phyloP scores from a whole-genome alignment of 1,139 yeast species.

The Yamadazyma diddensiae region DNA sequence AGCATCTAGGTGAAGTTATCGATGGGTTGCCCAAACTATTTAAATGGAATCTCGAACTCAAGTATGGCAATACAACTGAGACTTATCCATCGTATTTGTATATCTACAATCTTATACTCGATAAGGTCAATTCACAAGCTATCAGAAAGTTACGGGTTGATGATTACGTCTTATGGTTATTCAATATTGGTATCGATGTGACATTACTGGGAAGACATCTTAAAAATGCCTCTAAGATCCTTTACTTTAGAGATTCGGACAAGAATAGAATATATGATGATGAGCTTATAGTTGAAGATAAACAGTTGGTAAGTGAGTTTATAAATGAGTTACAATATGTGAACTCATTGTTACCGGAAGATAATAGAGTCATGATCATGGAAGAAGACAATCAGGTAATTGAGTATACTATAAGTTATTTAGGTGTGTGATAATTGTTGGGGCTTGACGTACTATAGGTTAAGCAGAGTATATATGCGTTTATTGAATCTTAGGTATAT shows the following conservation, averaged over 20 bases:
- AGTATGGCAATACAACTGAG: conserved; percentile 18
- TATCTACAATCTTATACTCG: conserved; percentile 39
- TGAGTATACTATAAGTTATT: conserved; percentile 16
- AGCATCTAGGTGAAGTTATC: conserved; percentile 30
- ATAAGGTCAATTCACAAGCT: conserved; percentile 47
- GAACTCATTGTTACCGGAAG: conserved; percentile 29
- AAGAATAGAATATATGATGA: conserved; percentile 12
- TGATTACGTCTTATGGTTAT: conserved; percentile 60
- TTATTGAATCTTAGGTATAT: too few relatives aligned
- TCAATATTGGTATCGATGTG: conserved; percentile 46
- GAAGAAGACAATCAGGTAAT: conserved; percentile 17
- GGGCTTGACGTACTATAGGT: too few relatives aligned
- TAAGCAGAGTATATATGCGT: too few relatives aligned
- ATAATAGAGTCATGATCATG: conserved; percentile 18
- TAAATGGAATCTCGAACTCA: conserved; percentile 60
- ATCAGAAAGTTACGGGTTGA: conserved; percentile 56
- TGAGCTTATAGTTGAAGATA: conserved; percentile 20
- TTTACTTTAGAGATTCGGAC: conserved; percentile 20
- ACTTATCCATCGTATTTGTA: conserved; percentile 31
- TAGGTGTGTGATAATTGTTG: conserved; percentile 13
- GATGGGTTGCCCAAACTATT: conserved; percentile 32
- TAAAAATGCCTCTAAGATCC: conserved; percentile 40
- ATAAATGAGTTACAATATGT: conserved; percentile 21
- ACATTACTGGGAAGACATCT: conserved; percentile 16
- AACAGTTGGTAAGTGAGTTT: conserved; percentile 23